Evolutionary conservation across 257 asterid species (phyloP), one percentile per base, ranked within the genome.

Genomic region (Anisodus tanguticus): DNA sequence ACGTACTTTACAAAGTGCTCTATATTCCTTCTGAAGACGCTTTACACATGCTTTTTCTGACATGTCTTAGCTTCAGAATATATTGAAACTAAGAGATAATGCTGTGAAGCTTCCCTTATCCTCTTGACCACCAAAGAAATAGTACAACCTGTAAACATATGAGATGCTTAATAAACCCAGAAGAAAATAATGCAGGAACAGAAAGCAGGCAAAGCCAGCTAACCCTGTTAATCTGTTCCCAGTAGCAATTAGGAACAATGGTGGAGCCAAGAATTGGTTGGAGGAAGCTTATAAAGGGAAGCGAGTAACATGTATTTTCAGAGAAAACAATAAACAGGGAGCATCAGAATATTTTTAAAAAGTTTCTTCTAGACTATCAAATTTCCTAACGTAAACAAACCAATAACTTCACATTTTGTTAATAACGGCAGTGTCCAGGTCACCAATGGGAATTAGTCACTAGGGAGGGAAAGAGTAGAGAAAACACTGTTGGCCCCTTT

Each of bases 21-120:
- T 90, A 87, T 93, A 95, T 90, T 97, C 99, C 90, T 95, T 97
- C 87, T 94, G 99, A 51, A 97, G 97, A 85, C 99, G 98, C 91
- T 93, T 94, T 54, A 95, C 95, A 69, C 99, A 96, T 13, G 94
- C 95, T 68, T 87, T 95, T 86, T 91, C 95, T 66, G 98, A 91
- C 99, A 97, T 97, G 64, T 88, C 70, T 71, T 81, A 70, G 76
- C 86, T 45, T 84, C 57, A 58, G 68, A 83, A 43, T 43, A 59
- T 9, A 22, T 58, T 22, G 58, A 12, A 35, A 72, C 83, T 80
- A 82, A 83, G 57, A 64, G 83, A 70, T 4, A 68, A 16, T 59
- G 78, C 31, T 55, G 62, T 12, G 4, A 41, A 45, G 49, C 16
- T 60, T 45, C 72, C 53, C 51, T 26, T 62, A 76, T 54, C 55